These are phyloP conservation scores for Scutellaria baicalensis DNA, from an alignment of 257 asterid species.

Conservation along the genomic window DNA sequence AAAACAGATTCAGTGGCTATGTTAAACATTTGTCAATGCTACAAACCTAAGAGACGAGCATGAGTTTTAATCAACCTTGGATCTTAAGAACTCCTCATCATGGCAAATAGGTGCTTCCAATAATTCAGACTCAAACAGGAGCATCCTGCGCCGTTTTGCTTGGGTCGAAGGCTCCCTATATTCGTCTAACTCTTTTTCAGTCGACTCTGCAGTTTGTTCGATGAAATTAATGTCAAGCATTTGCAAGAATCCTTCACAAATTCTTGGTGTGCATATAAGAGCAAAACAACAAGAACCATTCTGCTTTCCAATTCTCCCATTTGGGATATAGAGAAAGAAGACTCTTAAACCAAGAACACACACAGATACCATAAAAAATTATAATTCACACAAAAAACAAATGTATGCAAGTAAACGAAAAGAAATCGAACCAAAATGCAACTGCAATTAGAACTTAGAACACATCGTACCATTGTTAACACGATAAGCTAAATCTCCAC, in stretches of 20 bases:
- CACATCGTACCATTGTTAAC: slow-evolving; percentile 30
- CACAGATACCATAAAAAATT: background rate
- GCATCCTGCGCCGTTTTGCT: slow-evolving; percentile 56
- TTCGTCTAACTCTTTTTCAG: slow-evolving; percentile 32
- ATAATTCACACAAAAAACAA: background rate
- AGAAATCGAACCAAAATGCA: background rate
- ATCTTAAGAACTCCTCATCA: slow-evolving; percentile 36
- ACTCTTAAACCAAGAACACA: background rate
- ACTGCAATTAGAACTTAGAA: background rate
- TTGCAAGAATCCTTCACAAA: background rate
- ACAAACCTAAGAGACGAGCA: background rate
- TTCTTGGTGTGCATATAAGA: background rate
- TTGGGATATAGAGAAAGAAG: background rate
- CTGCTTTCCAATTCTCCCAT: too few relatives aligned
- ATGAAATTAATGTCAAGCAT: background rate
- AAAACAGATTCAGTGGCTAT: background rate
- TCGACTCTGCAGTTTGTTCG: slow-evolving; percentile 26
- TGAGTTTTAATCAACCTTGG: slow-evolving; percentile 37
- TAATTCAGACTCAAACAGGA: slow-evolving; percentile 55
- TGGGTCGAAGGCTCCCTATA: slow-evolving; percentile 40
- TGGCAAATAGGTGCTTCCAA: slow-evolving; percentile 26
- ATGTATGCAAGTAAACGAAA: background rate
- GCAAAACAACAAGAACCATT: background rate
- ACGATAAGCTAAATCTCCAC: slow-evolving; percentile 49
- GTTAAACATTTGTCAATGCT: background rate